Evolutionary conservation across 192 early-diverging fungal species (phyloP).

Genomic region (Coemansia sp.): DNA sequence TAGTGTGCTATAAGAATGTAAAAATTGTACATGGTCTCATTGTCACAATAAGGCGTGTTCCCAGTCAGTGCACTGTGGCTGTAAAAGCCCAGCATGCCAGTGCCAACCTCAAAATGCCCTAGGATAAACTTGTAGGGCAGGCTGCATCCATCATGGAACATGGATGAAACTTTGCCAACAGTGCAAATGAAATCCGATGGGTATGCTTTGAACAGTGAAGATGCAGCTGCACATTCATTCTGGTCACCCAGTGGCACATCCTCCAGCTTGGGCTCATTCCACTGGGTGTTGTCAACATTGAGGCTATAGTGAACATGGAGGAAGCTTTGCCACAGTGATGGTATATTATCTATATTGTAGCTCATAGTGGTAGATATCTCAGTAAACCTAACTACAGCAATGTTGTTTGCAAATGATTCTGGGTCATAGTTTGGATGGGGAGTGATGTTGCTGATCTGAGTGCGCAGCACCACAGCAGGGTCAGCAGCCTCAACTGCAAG

Average conservation of each 20-base stretch:
- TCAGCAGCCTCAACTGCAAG: background rate
- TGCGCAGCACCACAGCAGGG: background rate
- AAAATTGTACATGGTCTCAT: constrained; percentile 2
- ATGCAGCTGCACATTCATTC: background rate
- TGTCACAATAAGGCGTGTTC: constrained; percentile 4
- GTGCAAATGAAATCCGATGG: constrained; percentile 18
- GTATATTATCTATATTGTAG: constrained; percentile 3
- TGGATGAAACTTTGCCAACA: background rate
- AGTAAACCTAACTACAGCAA: background rate
- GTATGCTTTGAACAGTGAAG: background rate
- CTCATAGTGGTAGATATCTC: background rate
- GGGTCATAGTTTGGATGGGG: constrained; percentile 12
- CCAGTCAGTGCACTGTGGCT: constrained; percentile 18
- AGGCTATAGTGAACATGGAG: constrained; percentile 4
- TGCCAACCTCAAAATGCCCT: background rate
- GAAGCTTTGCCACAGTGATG: background rate
- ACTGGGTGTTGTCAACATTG: background rate
- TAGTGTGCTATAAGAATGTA: constrained; percentile 28
- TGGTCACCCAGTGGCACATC: background rate
- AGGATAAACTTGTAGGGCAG: constrained; percentile 12
- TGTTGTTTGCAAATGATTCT: constrained; percentile 26
- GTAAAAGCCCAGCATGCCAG: constrained; percentile 10
- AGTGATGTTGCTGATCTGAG: constrained; percentile 1
- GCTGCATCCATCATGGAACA: constrained; percentile 1
- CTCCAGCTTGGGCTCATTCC: background rate